These are phyloP conservation scores for Pachysandra terminalis DNA, from an alignment of 164 flowering plant genomes.

Conservation along the genomic window DNA sequence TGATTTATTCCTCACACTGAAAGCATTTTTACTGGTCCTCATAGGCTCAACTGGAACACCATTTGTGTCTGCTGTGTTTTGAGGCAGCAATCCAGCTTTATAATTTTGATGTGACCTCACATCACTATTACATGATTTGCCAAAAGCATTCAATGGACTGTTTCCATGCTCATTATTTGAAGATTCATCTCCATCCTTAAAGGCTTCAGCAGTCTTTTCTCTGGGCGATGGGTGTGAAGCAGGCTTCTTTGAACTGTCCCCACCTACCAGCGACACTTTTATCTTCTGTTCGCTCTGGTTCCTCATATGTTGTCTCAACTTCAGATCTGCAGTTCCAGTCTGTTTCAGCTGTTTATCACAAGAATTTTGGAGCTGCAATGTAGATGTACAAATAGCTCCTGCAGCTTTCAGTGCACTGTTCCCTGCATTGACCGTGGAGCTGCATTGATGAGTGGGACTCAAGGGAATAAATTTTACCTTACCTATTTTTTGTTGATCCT, in stretches of 20 bases:
- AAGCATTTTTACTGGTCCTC: constrained; percentile 3
- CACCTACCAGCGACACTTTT: no score
- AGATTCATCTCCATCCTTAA: constrained; percentile 15
- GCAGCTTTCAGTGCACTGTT: background rate
- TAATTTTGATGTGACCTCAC: background rate
- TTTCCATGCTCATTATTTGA: constrained; percentile 12
- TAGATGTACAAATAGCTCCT: background rate
- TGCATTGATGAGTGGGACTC: constrained; percentile 3
- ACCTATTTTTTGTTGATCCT: constrained; percentile 8
- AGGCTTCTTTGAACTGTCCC: no score
- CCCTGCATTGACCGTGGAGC: background rate
- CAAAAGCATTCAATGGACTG: constrained; percentile 2
- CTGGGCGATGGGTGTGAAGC: no score
- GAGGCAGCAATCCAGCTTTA: constrained; percentile 1
- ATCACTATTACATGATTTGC: constrained; percentile 10
- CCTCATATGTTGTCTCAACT: constrained; percentile 11
- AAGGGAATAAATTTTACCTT: constrained; percentile 5
- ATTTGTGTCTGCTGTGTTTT: constrained; percentile 4
- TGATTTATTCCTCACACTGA: constrained; percentile 15
- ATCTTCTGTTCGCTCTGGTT: constrained; percentile 4
- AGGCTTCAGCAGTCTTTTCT: background rate
- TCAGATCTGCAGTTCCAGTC: constrained; percentile 13
- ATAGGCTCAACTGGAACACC: background rate
- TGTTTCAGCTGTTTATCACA: constrained; percentile 10
- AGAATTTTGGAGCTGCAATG: constrained; percentile 15